Evolutionary conservation across 1,139 yeast species (phyloP).

Genomic region (Saccharomyces hybrid): DNA sequence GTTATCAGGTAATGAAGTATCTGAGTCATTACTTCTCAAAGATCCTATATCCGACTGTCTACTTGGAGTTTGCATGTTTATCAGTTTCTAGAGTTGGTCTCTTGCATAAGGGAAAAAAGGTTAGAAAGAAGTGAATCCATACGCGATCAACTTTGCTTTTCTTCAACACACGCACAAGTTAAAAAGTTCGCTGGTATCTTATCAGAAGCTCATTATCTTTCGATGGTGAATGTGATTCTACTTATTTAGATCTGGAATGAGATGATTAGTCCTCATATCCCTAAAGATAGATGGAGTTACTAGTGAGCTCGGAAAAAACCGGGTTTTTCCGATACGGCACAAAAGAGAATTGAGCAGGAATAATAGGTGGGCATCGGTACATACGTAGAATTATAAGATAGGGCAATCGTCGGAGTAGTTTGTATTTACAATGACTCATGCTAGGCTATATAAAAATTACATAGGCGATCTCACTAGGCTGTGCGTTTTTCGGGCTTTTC

Average conservation of each 20-base stretch:
- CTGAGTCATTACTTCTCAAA: background rate
- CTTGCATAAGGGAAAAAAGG: background rate
- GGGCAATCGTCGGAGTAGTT: background rate
- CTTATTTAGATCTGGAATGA: background rate
- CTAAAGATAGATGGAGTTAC: background rate
- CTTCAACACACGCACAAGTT: background rate
- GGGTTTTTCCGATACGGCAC: background rate
- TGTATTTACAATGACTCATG: background rate
- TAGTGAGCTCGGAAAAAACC: background rate
- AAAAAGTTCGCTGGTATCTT: background rate
- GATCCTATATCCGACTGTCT: background rate
- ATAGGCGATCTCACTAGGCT: background rate
- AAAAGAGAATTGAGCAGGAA: background rate
- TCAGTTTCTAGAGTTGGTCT: background rate
- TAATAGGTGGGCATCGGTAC: background rate
- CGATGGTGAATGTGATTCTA: background rate
- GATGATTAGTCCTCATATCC: background rate
- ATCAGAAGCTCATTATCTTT: background rate
- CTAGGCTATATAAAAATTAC: background rate
- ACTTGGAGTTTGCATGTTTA: background rate
- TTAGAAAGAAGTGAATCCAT: background rate
- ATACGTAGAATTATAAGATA: background rate
- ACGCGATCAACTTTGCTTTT: background rate
- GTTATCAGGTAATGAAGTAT: background rate
- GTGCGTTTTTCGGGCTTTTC: slow-evolving; percentile 18